Percentiles rank a stretch among this genome's conserved stretches.
phyloP scores from a whole-genome alignment of 139 green algal genomes.

The Gonium pectorale region DNA sequence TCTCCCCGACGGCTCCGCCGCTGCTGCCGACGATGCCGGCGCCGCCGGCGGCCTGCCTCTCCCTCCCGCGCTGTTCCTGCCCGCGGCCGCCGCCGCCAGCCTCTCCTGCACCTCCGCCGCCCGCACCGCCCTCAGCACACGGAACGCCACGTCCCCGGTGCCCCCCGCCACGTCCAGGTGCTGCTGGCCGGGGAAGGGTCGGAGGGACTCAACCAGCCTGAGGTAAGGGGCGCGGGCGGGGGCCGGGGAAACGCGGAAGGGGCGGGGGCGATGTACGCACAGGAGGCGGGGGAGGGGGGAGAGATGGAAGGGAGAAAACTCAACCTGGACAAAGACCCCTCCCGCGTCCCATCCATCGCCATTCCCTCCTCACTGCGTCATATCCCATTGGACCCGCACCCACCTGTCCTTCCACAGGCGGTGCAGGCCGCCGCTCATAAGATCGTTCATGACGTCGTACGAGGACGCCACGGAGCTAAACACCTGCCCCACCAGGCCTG shows the following conservation, averaged over 20 bases:
- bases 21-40: not conserved
- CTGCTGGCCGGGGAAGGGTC: constrained; percentile 86
- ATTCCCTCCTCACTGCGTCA: too few relatives aligned
- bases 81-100: not conserved
- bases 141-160: constrained; percentile 95
- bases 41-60: not conserved
- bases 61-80: not conserved
- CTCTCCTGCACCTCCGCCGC: constrained; percentile 56
- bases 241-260: not conserved
- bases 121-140: constrained; percentile 77
- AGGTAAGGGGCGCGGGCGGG: not conserved
- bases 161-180: constrained; percentile 98
- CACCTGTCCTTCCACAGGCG: constrained; percentile 96
- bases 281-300: not conserved
- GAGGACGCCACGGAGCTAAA: constrained; percentile 91
- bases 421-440: constrained; percentile 98
- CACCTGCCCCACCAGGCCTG: constrained; percentile 84
- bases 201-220: constrained; percentile 83
- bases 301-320: not conserved
- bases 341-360: too few relatives aligned
- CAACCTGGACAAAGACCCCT: not conserved
- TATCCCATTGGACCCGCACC: not conserved
- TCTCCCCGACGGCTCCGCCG: not conserved
- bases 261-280: not conserved
- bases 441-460: constrained; percentile 99